Conservation (phyloP, 441 rosid genomes). For the Erodium chrysanthum region DNA sequence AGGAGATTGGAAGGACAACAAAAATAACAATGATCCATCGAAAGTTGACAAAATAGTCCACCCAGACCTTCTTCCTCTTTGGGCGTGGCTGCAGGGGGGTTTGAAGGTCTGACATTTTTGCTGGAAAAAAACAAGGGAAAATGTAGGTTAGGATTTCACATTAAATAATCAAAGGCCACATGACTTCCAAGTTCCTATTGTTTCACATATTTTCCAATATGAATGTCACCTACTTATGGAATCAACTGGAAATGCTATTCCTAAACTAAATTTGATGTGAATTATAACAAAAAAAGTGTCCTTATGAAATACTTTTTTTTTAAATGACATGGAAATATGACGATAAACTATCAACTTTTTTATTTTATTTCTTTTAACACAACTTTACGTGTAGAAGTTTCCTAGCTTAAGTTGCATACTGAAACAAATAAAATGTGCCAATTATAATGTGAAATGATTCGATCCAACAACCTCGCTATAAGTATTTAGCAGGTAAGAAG, state of each 20-base stretch:
- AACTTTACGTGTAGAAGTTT: background rate
- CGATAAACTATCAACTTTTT: background rate
- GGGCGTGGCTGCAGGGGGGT: slow-evolving; percentile 57
- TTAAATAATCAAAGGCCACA: background rate
- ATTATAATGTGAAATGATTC: no score
- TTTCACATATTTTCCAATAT: background rate
- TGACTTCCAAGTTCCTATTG: background rate
- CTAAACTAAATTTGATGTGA: background rate
- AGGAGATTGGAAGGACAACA: slow-evolving; percentile 82
- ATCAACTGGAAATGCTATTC: background rate
- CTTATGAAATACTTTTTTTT: background rate
- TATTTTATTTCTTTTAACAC: background rate
- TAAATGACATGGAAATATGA: background rate
- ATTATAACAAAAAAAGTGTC: background rate
- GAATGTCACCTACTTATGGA: background rate
- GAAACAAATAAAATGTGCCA: no score
- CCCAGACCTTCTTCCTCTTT: slow-evolving; percentile 77
- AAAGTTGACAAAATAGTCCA: slow-evolving; percentile 73
- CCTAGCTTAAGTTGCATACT: background rate
- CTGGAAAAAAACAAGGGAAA: slow-evolving; percentile 13
- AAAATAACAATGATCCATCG: slow-evolving; percentile 87
- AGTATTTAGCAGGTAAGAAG: background rate
- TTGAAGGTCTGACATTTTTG: slow-evolving; percentile 66
- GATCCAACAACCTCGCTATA: background rate
- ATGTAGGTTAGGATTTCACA: background rate